Evolutionary conservation across 148 eudicot species (phyloP).

Genomic region (Rhododendron henanense): DNA sequence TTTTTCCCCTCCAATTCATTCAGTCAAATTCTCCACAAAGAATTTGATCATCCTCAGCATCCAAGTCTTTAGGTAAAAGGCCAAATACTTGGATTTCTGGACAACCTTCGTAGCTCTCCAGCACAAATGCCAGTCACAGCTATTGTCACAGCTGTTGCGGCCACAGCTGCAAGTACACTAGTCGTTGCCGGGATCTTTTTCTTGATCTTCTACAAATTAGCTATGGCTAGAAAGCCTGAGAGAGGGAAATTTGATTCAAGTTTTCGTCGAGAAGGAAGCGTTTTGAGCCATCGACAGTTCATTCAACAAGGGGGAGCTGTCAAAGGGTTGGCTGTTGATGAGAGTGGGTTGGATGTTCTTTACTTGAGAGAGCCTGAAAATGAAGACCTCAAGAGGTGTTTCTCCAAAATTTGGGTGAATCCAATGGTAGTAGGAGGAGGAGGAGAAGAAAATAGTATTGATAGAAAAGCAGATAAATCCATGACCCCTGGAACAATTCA

Average conservation of each 20-base stretch:
- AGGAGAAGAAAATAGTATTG: constrained; percentile 25
- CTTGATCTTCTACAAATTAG: constrained; percentile 21
- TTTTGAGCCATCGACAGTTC: constrained; percentile 9
- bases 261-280: constrained; percentile 24
- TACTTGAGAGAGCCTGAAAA: constrained; percentile 28
- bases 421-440: constrained; percentile 25
- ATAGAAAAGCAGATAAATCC: constrained; percentile 17
- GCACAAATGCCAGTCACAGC: constrained; percentile 4
- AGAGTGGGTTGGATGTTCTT: constrained; percentile 37
- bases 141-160: constrained; percentile 17
- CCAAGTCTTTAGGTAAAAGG: not conserved
- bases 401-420: constrained; percentile 42
- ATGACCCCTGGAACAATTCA: constrained; percentile 13
- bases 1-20: not conserved
- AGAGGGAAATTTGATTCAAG: constrained; percentile 15
- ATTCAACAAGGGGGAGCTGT: constrained; percentile 25
- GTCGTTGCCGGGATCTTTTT: constrained; percentile 25
- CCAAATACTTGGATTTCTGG: constrained; percentile 7
- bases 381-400: constrained; percentile 19
- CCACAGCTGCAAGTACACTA: constrained; percentile 25
- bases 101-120: not conserved
- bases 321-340: constrained; percentile 37
- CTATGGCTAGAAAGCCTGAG: constrained; percentile 18
- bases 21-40: not conserved
- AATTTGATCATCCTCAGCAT: not conserved